Evolutionary conservation across 179 eudicot genomes (phyloP).

Genomic region (Beta corolliflora): DNA sequence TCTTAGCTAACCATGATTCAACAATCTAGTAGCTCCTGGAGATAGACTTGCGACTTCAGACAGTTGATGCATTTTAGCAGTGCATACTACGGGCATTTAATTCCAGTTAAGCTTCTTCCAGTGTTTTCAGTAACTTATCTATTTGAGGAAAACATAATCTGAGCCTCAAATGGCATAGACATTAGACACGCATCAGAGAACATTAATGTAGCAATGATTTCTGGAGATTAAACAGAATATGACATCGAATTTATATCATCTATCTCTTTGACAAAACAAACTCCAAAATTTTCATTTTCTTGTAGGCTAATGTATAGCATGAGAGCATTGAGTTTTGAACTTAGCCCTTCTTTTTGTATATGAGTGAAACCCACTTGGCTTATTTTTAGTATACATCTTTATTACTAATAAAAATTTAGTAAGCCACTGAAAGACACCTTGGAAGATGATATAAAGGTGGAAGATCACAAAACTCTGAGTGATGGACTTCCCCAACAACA

Average conservation of each 20-base stretch:
- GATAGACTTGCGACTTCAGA: not conserved
- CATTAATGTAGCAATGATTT: no score
- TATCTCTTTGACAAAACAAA: no score
- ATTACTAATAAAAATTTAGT: not conserved
- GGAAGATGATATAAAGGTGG: not conserved
- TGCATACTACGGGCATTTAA: not conserved
- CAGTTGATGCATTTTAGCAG: not conserved
- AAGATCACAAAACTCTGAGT: not conserved
- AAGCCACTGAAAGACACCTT: not conserved
- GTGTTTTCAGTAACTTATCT: not conserved
- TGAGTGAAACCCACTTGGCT: not conserved
- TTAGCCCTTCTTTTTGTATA: not conserved
- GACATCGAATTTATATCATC: not conserved
- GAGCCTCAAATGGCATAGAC: not conserved
- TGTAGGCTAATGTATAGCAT: not conserved
- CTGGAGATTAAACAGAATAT: not conserved
- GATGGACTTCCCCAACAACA: not conserved
- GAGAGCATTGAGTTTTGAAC: not conserved
- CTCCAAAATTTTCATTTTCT: not conserved
- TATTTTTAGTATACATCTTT: not conserved
- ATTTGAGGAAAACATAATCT: not conserved
- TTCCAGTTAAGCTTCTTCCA: constrained; percentile 6
- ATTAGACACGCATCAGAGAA: not conserved
- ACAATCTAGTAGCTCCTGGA: not conserved
- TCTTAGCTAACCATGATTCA: not conserved